phyloP scores from a whole-genome alignment of 805 yeast species.

The Candida sanyiensis region DNA sequence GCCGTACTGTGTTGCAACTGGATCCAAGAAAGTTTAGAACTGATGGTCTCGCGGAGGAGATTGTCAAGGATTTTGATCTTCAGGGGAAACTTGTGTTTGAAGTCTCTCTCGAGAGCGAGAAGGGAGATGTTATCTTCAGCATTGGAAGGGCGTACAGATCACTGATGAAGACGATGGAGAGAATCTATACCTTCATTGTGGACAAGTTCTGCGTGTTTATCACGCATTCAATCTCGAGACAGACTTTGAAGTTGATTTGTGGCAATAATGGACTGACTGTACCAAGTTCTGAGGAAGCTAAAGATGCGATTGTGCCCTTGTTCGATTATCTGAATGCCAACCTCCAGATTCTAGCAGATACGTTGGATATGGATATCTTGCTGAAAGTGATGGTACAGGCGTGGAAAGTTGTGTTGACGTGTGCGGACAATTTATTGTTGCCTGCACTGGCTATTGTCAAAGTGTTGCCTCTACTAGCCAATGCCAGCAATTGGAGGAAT shows the following conservation, averaged over 20 bases:
- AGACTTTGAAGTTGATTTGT: constrained; percentile 51
- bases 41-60: constrained; percentile 62
- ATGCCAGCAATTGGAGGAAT: constrained; percentile 32
- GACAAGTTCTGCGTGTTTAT: constrained; percentile 67
- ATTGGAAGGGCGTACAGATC: constrained; percentile 72
- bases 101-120: constrained; percentile 73
- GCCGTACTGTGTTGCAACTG: constrained; percentile 52
- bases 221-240: constrained; percentile 48
- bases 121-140: constrained; percentile 73
- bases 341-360: constrained; percentile 55
- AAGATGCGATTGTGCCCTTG: constrained; percentile 65
- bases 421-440: constrained; percentile 65
- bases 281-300: constrained; percentile 44
- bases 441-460: constrained; percentile 58
- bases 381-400: constrained; percentile 66
- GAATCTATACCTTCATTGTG: constrained; percentile 63
- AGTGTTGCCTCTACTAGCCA: constrained; percentile 24
- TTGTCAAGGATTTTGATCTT: constrained; percentile 49
- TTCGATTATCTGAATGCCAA: constrained; percentile 70
- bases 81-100: constrained; percentile 65
- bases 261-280: constrained; percentile 40
- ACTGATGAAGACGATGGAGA: constrained; percentile 56
- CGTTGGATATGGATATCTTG: constrained; percentile 49
- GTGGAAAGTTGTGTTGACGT: constrained; percentile 68
- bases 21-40: constrained; percentile 59